Evolutionary conservation across 768 basidiomycete genomes (phyloP).

Genomic region (Lentinula sp.): DNA sequence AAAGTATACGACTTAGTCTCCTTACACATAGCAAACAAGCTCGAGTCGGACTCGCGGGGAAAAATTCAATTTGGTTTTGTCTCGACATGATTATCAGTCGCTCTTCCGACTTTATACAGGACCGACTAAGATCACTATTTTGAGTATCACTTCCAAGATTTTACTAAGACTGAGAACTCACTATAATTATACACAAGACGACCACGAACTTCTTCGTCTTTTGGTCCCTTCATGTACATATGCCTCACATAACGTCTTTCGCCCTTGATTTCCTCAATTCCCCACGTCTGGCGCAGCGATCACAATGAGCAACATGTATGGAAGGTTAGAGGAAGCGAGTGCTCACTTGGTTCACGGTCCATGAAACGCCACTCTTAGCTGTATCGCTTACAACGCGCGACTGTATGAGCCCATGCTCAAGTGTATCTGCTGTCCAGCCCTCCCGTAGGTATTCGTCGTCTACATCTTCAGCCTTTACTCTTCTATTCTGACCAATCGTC

Average conservation of each 20-base stretch:
- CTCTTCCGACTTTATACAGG: not conserved
- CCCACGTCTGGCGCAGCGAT: conserved; percentile 39
- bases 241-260: conserved; percentile 56
- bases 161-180: conserved; percentile 24
- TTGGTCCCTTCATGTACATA: conserved; percentile 56
- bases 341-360: conserved; percentile 36
- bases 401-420: conserved; percentile 37
- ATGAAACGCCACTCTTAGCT: conserved; percentile 50
- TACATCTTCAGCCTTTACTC: conserved; percentile 38
- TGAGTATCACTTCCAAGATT: too few relatives aligned
- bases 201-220: conserved; percentile 47
- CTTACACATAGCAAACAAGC: too few relatives aligned
- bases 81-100: too few relatives aligned
- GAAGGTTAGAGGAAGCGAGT: not conserved
- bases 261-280: conserved; percentile 51
- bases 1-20: too few relatives aligned
- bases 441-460: conserved; percentile 35
- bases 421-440: conserved; percentile 33
- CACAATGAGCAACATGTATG: conserved; percentile 7
- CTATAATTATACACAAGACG: conserved; percentile 64
- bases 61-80: too few relatives aligned
- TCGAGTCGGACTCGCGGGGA: too few relatives aligned
- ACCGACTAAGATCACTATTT: not conserved
- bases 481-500: conserved; percentile 49
- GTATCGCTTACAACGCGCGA: conserved; percentile 54